Evolutionary conservation across 345 rosid species (phyloP).

Genomic region (Raphanus raphanistrum): DNA sequence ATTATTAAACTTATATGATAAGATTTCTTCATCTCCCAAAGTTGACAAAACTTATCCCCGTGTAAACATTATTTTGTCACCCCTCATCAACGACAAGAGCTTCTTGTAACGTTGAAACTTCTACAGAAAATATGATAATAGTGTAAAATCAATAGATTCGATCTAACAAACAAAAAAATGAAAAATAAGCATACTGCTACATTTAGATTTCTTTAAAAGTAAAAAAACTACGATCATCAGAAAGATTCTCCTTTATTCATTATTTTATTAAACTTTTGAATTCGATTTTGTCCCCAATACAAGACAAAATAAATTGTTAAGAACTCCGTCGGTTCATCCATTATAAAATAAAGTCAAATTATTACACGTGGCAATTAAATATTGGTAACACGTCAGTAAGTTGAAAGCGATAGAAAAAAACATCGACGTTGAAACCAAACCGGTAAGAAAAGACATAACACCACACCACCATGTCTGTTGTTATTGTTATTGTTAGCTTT

Average conservation of each 20-base stretch:
- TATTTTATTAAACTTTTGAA: slow-evolving; percentile 23
- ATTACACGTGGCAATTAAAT: neutral
- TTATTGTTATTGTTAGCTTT: slow-evolving; percentile 45
- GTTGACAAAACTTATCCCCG: too few relatives aligned
- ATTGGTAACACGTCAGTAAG: slow-evolving; percentile 13
- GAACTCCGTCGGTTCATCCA: slow-evolving; percentile 31
- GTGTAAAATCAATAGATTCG: slow-evolving; percentile 24
- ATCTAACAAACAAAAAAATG: neutral
- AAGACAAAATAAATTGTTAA: slow-evolving; percentile 4
- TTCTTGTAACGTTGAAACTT: neutral
- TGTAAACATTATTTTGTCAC: neutral
- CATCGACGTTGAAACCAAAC: slow-evolving; percentile 38
- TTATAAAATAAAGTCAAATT: slow-evolving; percentile 29
- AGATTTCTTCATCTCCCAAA: neutral
- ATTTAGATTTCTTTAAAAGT: slow-evolving; percentile 1
- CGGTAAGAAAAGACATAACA: slow-evolving; percentile 54
- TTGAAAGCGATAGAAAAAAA: neutral
- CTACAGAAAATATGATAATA: neutral
- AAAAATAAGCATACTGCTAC: slow-evolving; percentile 6
- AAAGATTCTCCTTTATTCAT: slow-evolving; percentile 28
- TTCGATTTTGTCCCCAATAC: slow-evolving; percentile 20
- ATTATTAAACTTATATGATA: neutral
- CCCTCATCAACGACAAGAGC: neutral
- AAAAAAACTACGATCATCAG: slow-evolving; percentile 19
- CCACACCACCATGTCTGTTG: slow-evolving; percentile 33